Percentiles rank a stretch among this genome's conserved stretches.
Evolutionary conservation across 805 yeast genomes (phyloP).

Genomic region (Suhomyces emberorum): DNA sequence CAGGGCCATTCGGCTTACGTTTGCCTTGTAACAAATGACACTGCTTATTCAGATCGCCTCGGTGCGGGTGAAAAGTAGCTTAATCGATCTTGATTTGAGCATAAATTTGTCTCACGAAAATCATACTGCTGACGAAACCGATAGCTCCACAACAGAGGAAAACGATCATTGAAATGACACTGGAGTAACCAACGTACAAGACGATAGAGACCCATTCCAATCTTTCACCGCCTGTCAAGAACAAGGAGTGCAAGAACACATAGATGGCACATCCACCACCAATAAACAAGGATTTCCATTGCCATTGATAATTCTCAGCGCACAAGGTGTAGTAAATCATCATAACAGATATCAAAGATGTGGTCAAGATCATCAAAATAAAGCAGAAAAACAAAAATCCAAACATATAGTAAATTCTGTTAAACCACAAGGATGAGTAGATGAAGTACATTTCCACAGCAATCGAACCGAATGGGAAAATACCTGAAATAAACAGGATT

Average conservation of each 20-base stretch:
- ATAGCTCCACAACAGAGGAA: slow-evolving; percentile 85
- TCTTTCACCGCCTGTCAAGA: slow-evolving; percentile 60
- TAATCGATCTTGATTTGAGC: slow-evolving; percentile 81
- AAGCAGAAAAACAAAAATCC: slow-evolving; percentile 92
- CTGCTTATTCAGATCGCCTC: too few relatives aligned
- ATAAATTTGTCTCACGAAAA: slow-evolving; percentile 77
- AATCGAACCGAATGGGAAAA: slow-evolving; percentile 92
- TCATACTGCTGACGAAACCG: slow-evolving; percentile 73
- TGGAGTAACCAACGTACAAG: slow-evolving; percentile 79
- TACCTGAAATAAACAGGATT: slow-evolving; percentile 73
- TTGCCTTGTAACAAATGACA: too few relatives aligned
- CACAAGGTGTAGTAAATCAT: slow-evolving; percentile 82
- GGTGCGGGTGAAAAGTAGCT: too few relatives aligned
- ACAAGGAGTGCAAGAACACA: slow-evolving; percentile 77
- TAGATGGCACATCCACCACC: slow-evolving; percentile 89
- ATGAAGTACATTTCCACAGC: slow-evolving; percentile 94
- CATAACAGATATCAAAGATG: slow-evolving; percentile 74
- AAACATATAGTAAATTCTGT: slow-evolving; percentile 93
- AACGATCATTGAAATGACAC: slow-evolving; percentile 62
- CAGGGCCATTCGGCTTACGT: too few relatives aligned
- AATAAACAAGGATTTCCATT: slow-evolving; percentile 85
- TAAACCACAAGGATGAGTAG: slow-evolving; percentile 88
- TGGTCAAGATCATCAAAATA: slow-evolving; percentile 75
- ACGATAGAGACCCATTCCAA: slow-evolving; percentile 74
- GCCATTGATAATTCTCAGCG: slow-evolving; percentile 94